A percentile compares a stretch with the other conserved stretches of the same genome.
These are phyloP conservation scores for Lasiodiplodia citricola DNA, from an alignment of 2,329 filamentous ascomycete genomes.

Conservation along the genomic window DNA sequence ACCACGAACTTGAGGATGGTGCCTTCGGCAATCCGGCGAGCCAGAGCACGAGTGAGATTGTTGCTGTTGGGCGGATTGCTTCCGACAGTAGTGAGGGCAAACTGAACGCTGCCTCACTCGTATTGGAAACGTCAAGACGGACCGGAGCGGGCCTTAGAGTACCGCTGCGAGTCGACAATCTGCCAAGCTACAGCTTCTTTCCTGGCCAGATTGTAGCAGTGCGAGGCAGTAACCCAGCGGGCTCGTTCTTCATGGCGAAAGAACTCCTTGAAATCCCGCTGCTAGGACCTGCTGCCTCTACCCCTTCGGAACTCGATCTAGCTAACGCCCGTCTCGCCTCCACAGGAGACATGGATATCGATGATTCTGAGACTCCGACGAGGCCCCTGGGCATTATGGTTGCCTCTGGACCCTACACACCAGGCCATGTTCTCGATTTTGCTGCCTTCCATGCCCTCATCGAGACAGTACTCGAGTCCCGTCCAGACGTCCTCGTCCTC, in stretches of 20 bases:
- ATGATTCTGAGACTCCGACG: slow-evolving; percentile 49
- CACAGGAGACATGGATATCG: slow-evolving; percentile 43
- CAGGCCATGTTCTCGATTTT: slow-evolving; percentile 90
- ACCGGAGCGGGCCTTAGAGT: slow-evolving; percentile 83
- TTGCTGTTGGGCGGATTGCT: slow-evolving; percentile 90
- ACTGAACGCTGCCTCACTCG: slow-evolving; percentile 81
- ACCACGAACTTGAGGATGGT: slow-evolving; percentile 76
- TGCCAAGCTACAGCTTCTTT: slow-evolving; percentile 81
- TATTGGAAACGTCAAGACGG: slow-evolving; percentile 85
- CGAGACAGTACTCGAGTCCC: slow-evolving; percentile 73
- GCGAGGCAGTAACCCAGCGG: slow-evolving; percentile 83
- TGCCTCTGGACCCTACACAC: slow-evolving; percentile 86
- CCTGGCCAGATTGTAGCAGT: slow-evolving; percentile 93
- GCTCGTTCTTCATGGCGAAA: slow-evolving; percentile 78
- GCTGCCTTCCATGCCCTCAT: slow-evolving; percentile 85
- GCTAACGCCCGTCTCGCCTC: slow-evolving; percentile 73
- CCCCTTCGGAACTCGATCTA: slow-evolving; percentile 66
- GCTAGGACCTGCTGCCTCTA: slow-evolving; percentile 75
- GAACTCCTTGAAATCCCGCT: slow-evolving; percentile 78
- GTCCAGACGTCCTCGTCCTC: slow-evolving; percentile 79
- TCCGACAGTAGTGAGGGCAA: slow-evolving; percentile 86
- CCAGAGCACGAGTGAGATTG: slow-evolving; percentile 83
- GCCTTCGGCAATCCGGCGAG: slow-evolving; percentile 86
- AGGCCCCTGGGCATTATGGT: slow-evolving; percentile 77
- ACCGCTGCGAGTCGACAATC: slow-evolving; percentile 74